These are phyloP conservation scores for Mycena amicta DNA, from an alignment of 768 basidiomycete species.

Conservation along the genomic window DNA sequence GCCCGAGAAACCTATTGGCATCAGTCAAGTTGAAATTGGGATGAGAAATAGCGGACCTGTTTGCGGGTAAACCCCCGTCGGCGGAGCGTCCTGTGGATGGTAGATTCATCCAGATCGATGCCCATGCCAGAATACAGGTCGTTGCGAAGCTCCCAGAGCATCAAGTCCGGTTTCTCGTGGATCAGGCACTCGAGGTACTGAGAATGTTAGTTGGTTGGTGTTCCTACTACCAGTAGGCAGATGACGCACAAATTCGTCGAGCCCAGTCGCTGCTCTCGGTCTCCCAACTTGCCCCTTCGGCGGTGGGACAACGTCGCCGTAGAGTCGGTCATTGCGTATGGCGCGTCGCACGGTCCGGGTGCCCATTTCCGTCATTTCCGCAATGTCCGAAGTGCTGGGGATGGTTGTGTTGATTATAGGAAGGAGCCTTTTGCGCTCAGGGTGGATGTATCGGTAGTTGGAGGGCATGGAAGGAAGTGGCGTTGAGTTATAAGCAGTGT, in stretches of 20 bases:
- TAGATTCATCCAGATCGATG: neutral
- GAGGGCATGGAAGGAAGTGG: neutral
- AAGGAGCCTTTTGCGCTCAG: constrained; percentile 2
- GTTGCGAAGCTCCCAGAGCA: neutral
- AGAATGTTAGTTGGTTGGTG: neutral
- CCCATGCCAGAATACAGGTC: neutral
- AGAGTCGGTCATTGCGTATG: neutral
- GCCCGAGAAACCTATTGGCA: constrained; percentile 15
- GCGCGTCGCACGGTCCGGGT: neutral
- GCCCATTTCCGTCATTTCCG: neutral
- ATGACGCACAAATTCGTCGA: neutral
- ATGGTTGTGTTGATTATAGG: neutral
- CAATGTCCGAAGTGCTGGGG: neutral
- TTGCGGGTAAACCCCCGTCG: neutral
- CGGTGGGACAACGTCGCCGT: constrained; percentile 2
- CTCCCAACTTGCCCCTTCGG: neutral
- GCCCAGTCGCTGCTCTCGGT: neutral
- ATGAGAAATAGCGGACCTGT: too few relatives aligned
- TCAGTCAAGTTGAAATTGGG: neutral
- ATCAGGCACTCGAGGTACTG: neutral
- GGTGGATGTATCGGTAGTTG: constrained; percentile 9
- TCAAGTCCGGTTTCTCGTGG: neutral
- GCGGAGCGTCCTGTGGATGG: neutral
- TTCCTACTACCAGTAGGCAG: neutral
- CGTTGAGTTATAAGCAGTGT: neutral